These are phyloP conservation scores for Polygonum maritimum DNA, from an alignment of 148 eudicot genomes.

Conservation along the genomic window DNA sequence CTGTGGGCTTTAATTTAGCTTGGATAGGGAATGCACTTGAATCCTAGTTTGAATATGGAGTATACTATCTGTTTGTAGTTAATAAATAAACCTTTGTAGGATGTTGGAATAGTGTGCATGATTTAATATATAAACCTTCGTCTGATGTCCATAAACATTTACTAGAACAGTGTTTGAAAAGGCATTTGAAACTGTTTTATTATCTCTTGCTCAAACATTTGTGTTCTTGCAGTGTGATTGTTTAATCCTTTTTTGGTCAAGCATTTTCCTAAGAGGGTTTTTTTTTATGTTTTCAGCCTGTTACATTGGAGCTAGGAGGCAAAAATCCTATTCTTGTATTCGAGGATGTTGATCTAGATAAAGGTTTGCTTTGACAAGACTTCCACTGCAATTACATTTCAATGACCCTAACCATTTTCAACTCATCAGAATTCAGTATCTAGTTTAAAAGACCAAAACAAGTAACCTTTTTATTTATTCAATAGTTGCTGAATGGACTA, in stretches of 20 bases:
- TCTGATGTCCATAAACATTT: background rate
- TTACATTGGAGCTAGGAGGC: constrained; percentile 96
- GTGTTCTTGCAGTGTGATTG: constrained; percentile 32
- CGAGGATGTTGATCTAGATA: constrained; percentile 91
- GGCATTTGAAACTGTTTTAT: background rate
- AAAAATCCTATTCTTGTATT: constrained; percentile 94
- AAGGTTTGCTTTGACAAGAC: constrained; percentile 44
- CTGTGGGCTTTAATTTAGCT: too few species aligned
- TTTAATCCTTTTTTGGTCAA: background rate
- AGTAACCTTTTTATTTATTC: constrained; percentile 7
- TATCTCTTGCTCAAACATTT: background rate
- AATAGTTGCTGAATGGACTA: constrained; percentile 96
- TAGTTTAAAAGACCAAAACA: background rate
- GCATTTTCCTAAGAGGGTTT: background rate
- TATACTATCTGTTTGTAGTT: background rate
- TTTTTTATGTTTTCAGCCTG: constrained; percentile 59
- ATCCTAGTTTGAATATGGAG: too few species aligned
- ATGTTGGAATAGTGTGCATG: background rate
- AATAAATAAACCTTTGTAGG: too few species aligned
- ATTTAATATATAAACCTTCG: background rate
- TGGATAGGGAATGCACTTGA: background rate
- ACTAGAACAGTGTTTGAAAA: too few species aligned
- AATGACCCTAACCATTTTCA: background rate
- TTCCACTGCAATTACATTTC: background rate
- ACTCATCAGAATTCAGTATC: background rate